These are phyloP conservation scores for Cyclotella sp. DNA, from an alignment of 108 stramenopile genomes.

Conservation along the genomic window DNA sequence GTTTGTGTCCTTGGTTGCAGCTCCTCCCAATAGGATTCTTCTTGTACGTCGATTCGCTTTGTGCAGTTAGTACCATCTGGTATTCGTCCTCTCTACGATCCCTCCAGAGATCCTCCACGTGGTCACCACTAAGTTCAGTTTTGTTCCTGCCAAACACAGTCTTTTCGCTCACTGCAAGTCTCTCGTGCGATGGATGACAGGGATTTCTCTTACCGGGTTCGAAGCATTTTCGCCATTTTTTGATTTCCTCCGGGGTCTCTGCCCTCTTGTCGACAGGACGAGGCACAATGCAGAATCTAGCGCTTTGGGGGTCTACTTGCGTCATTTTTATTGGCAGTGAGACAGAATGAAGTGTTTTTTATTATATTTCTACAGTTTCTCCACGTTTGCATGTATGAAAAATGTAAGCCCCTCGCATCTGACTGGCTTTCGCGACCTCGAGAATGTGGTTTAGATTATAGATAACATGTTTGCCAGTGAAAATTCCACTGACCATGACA, in stretches of 20 bases:
- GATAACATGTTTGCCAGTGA: neutral
- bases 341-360: too few relatives aligned
- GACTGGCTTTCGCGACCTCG: neutral
- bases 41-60: constrained; percentile 31
- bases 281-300: constrained; percentile 1
- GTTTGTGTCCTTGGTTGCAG: constrained; percentile 55
- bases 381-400: too few relatives aligned
- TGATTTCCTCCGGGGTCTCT: neutral
- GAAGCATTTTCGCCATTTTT: constrained; percentile 8
- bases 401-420: too few relatives aligned
- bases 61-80: constrained; percentile 6
- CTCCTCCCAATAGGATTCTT: constrained; percentile 61
- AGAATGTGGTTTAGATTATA: neutral
- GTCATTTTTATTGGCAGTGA: too few relatives aligned
- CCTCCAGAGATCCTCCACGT: constrained; percentile 34
- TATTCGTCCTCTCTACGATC: constrained; percentile 27
- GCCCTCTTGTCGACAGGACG: constrained; percentile 5
- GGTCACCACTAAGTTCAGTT: constrained; percentile 4
- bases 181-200: neutral
- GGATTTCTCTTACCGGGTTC: neutral
- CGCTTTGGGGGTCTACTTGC: neutral
- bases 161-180: neutral
- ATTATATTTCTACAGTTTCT: too few relatives aligned
- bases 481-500: constrained; percentile 4
- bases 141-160: constrained; percentile 22